Percentiles rank a stretch among this genome's conserved stretches.
These are phyloP conservation scores for Lactarius deliciosus DNA, from an alignment of 768 basidiomycete species.

Conservation along the genomic window DNA sequence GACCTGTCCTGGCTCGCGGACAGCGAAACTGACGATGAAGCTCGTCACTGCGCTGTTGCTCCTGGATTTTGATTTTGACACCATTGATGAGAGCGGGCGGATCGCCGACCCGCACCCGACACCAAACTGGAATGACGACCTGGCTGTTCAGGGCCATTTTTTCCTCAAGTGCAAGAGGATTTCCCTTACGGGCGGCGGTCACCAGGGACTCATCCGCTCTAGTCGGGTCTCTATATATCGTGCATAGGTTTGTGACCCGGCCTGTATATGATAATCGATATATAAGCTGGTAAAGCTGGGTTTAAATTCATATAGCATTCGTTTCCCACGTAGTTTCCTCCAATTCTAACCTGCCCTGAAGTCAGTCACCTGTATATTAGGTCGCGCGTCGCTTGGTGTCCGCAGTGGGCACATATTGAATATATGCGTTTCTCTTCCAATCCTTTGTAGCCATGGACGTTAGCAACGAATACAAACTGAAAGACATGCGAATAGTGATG, in stretches of 20 bases:
- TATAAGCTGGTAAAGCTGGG: no score
- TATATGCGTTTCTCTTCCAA: no score
- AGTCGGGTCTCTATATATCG: background rate
- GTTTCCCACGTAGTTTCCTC: no score
- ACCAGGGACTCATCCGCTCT: conserved; percentile 3
- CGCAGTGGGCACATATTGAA: no score
- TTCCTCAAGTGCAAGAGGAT: conserved; percentile 46
- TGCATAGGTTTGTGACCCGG: background rate
- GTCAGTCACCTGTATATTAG: no score
- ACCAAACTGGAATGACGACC: conserved; percentile 79
- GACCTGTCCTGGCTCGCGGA: conserved; percentile 67
- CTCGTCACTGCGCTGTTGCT: conserved; percentile 67
- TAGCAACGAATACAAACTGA: no score
- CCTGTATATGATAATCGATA: no score
- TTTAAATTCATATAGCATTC: no score
- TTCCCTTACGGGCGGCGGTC: background rate
- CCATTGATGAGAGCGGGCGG: conserved; percentile 55
- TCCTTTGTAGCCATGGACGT: no score
- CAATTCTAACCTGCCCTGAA: no score
- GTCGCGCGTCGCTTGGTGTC: no score
- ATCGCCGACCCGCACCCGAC: conserved; percentile 46
- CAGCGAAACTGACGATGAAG: conserved; percentile 76
- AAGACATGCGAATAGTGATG: no score
- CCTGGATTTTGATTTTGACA: conserved; percentile 57
- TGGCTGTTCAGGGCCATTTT: conserved; percentile 54